Evolutionary conservation across 2,329 filamentous ascomycete species (phyloP).

Genomic region (Beauveria medogensis): DNA sequence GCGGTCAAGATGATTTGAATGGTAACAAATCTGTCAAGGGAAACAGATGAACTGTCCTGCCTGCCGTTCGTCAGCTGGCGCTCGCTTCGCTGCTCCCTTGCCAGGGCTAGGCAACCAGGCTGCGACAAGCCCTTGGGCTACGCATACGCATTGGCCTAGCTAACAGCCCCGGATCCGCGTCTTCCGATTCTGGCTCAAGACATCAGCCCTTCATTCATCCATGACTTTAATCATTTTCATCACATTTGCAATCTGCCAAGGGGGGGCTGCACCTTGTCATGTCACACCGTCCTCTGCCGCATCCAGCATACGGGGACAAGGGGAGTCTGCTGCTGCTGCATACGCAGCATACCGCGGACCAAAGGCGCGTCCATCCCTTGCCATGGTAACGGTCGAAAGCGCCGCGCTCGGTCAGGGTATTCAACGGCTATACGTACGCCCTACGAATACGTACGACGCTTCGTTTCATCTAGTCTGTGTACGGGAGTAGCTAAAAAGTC

Average conservation of each 20-base stretch:
- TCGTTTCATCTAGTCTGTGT: no score
- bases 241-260: conserved; percentile 1
- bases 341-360: not conserved
- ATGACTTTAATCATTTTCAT: not conserved
- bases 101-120: not conserved
- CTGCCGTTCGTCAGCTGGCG: not conserved
- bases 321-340: not conserved
- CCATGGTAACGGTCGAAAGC: no score
- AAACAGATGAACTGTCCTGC: no score
- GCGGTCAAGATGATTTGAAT: no score
- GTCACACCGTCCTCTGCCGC: not conserved
- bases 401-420: no score
- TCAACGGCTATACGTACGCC: no score
- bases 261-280: not conserved
- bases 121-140: not conserved
- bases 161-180: not conserved
- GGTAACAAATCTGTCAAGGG: no score
- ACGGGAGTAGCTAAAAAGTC: not conserved
- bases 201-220: not conserved
- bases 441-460: no score
- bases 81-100: not conserved
- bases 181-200: conserved; percentile 5
- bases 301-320: not conserved
- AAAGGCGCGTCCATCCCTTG: no score
- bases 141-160: not conserved